Base-by-base conservation (phyloP, 805 yeast genomes). In the Suhomyces prunicola region DNA sequence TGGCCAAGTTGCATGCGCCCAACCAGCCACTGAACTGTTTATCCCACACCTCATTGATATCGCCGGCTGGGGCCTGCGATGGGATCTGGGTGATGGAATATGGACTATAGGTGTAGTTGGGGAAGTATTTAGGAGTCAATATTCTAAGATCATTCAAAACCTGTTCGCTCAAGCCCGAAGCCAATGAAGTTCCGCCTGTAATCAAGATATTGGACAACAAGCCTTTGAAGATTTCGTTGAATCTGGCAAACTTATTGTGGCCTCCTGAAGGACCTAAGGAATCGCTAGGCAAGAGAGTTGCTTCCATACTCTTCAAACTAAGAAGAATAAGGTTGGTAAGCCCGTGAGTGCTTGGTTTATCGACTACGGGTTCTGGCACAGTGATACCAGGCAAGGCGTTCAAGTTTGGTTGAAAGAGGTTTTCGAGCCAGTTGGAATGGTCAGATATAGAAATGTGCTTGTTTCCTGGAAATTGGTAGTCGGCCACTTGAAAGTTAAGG, bases 1-100 rank as follows among this genome's bases (percentile, higher is more conserved):
- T 78, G 12, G 87, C 84, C 58, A 86, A 75, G 56, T 84, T 84
- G 52, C 85, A 80, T 0, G 90, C 90, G n/a, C 91, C 91, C 29
- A 85, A 70, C 91, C 91, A 86, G 23, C 80, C 74, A 48, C 86
- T 82, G 57, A 76, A 80, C 56, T 77, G 81, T 56, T 85, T 77
- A 55, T 86, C 90, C 61, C 77, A 73, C 15, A 63, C 58, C 29
- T 72, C 76, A 54, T 65, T 64, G 35, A 66, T 55, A 46, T 69
- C 73, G 35, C 68, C 67, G 19, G 62, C 63, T 60, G 51, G 64
- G 5, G 41, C 36, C 31, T 27, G 23, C 15, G 41, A 44, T 17
- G 55, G 53, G 9, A 57, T 51, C 9, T 64, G 60, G 33, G 69
- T 73, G 19, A 78, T 73, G 52, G 72, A 67, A 55, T 72, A 50